phyloP scores from a whole-genome alignment of 2,329 filamentous ascomycete genomes.

The Zymoseptoria tritici region DNA sequence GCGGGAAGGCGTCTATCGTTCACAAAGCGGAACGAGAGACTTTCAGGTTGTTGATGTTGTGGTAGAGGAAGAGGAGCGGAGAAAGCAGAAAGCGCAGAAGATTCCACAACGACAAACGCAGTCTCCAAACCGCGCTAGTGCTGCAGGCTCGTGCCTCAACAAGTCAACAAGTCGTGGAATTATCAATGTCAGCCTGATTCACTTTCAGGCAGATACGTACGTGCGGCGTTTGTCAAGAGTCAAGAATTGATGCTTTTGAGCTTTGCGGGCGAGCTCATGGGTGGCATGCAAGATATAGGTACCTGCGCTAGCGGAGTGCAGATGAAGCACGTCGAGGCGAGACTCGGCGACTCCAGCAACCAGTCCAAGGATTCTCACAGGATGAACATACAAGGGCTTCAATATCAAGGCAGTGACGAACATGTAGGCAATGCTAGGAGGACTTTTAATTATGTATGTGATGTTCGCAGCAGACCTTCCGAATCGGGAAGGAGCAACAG shows the following conservation, averaged over 20 bases:
- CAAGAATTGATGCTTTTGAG: background rate
- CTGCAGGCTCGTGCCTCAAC: background rate
- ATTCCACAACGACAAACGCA: background rate
- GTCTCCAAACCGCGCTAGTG: background rate
- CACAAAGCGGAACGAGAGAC: background rate
- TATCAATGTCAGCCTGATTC: background rate
- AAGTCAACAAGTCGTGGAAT: background rate
- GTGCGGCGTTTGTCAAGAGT: background rate
- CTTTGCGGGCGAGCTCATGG: no score
- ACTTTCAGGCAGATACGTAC: background rate
- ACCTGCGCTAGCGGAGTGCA: no score
- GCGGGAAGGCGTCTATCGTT: background rate
- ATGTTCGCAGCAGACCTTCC: background rate
- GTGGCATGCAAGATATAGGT: no score
- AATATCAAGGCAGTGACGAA: no score
- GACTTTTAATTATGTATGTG: no score
- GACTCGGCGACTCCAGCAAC: no score
- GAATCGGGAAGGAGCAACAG: background rate
- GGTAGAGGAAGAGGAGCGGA: background rate
- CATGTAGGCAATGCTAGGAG: background rate
- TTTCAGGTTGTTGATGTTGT: background rate
- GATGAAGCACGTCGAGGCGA: no score
- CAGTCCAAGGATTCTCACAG: no score
- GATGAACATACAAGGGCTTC: no score
- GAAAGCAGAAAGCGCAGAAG: background rate